phyloP scores from a whole-genome alignment of 164 flowering plant genomes.

The Paratinospora sagittata region DNA sequence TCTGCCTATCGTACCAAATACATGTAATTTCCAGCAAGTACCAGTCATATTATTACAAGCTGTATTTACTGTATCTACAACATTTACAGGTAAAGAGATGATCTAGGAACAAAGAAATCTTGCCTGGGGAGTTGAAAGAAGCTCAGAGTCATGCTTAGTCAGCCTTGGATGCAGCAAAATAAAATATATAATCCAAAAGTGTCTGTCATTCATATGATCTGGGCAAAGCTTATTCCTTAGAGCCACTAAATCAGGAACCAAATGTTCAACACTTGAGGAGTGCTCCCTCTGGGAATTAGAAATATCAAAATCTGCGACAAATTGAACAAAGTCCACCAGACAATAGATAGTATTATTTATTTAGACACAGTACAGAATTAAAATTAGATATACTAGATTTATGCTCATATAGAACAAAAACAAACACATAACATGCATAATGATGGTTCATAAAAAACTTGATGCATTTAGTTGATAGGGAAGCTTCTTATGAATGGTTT shows the following conservation, averaged over 20 bases:
- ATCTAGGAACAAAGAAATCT: slow-evolving; percentile 17
- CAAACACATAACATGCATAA: too few species aligned
- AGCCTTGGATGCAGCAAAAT: slow-evolving; percentile 56
- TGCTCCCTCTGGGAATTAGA: slow-evolving; percentile 53
- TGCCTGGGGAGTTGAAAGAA: slow-evolving; percentile 53
- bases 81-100: neutral
- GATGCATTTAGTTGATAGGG: neutral
- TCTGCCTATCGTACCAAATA: neutral
- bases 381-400: neutral
- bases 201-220: slow-evolving; percentile 31
- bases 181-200: slow-evolving; percentile 71
- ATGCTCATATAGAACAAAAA: too few species aligned
- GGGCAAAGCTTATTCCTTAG: slow-evolving; percentile 34
- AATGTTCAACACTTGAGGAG: slow-evolving; percentile 37
- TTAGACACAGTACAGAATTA: neutral
- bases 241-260: slow-evolving; percentile 42
- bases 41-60: neutral
- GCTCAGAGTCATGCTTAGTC: slow-evolving; percentile 33
- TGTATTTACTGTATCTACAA: neutral
- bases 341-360: neutral
- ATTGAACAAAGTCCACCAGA: neutral
- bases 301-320: slow-evolving; percentile 52
- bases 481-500: neutral
- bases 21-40: neutral
- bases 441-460: neutral